phyloP scores from a whole-genome alignment of 2,329 filamentous ascomycete species.

The Grosmannia clavigera region DNA sequence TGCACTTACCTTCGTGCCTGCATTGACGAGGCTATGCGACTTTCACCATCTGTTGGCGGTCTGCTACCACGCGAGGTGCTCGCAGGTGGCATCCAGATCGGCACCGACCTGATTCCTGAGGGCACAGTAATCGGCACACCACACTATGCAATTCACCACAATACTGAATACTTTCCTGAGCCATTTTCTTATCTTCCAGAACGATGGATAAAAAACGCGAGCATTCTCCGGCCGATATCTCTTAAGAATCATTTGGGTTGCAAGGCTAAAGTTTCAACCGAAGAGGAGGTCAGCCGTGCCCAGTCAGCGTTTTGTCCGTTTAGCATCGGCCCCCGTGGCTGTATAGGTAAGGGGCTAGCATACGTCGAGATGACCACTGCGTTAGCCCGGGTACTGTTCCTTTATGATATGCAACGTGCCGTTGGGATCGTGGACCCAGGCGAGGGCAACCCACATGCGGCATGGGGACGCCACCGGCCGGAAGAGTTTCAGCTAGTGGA shows the following conservation, averaged over 20 bases:
- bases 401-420: conserved; percentile 47
- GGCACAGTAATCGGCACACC: conserved; percentile 53
- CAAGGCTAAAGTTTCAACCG: conserved; percentile 24
- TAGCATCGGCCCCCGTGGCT: conserved; percentile 55
- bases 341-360: conserved; percentile 59
- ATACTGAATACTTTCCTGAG: conserved; percentile 46
- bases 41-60: conserved; percentile 48
- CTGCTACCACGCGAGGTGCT: conserved; percentile 48
- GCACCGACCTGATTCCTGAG: conserved; percentile 39
- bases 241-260: not conserved
- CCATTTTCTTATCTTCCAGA: conserved; percentile 50
- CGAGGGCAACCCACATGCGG: conserved; percentile 34
- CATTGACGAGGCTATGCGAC: conserved; percentile 53
- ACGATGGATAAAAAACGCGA: conserved; percentile 46
- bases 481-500: conserved; percentile 59
- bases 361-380: conserved; percentile 55
- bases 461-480: conserved; percentile 41
- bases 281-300: conserved; percentile 40
- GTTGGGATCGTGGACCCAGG: conserved; percentile 36
- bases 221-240: conserved; percentile 9
- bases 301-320: conserved; percentile 65
- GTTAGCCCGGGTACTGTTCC: conserved; percentile 46
- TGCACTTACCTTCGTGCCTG: conserved; percentile 51
- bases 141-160: conserved; percentile 58
- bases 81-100: conserved; percentile 39